phyloP scores from a whole-genome alignment of 371 early-diverging fungal genomes.

The Lichtheimia hyalospora region DNA sequence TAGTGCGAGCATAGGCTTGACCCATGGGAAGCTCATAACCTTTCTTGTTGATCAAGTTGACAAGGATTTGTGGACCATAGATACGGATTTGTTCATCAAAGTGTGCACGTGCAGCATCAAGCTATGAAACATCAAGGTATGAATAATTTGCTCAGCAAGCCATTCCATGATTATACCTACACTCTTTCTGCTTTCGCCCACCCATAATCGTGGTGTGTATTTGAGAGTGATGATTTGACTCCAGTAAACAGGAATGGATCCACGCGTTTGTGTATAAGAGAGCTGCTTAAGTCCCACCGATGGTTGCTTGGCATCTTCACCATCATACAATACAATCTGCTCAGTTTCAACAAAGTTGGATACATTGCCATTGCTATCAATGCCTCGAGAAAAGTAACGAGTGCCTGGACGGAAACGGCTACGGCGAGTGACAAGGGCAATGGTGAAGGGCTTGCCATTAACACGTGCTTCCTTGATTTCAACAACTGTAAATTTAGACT shows the following conservation, averaged over 20 bases:
- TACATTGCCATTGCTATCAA: slow-evolving; percentile 91
- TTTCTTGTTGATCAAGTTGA: slow-evolving; percentile 90
- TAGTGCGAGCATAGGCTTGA: slow-evolving; percentile 72
- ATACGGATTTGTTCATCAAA: slow-evolving; percentile 63
- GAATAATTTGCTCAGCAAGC: background rate
- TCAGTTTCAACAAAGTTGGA: slow-evolving; percentile 99
- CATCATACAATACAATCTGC: slow-evolving; percentile 76
- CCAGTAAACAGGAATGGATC: slow-evolving; percentile 99
- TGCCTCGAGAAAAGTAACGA: slow-evolving; percentile 94
- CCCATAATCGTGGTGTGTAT: slow-evolving; percentile 87
- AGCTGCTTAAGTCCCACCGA: slow-evolving; percentile 41
- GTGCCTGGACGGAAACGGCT: slow-evolving; percentile 80
- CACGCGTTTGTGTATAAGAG: slow-evolving; percentile 93
- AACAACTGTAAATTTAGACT: slow-evolving; percentile 41
- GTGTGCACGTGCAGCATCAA: slow-evolving; percentile 66
- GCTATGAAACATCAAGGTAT: slow-evolving; percentile 12
- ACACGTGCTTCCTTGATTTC: slow-evolving; percentile 53
- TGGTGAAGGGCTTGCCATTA: slow-evolving; percentile 63
- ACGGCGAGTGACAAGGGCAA: slow-evolving; percentile 84
- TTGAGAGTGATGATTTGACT: slow-evolving; percentile 86
- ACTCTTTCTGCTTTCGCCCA: slow-evolving; percentile 67
- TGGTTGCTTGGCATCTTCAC: slow-evolving; percentile 16
- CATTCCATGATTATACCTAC: slow-evolving; percentile 39
- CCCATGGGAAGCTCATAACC: slow-evolving; percentile 88
- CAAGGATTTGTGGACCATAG: slow-evolving; percentile 83